Percentiles rank a stretch among this genome's conserved stretches.
Evolutionary conservation across 306 rosid genomes (phyloP).

Genomic region (Quercus dentata): DNA sequence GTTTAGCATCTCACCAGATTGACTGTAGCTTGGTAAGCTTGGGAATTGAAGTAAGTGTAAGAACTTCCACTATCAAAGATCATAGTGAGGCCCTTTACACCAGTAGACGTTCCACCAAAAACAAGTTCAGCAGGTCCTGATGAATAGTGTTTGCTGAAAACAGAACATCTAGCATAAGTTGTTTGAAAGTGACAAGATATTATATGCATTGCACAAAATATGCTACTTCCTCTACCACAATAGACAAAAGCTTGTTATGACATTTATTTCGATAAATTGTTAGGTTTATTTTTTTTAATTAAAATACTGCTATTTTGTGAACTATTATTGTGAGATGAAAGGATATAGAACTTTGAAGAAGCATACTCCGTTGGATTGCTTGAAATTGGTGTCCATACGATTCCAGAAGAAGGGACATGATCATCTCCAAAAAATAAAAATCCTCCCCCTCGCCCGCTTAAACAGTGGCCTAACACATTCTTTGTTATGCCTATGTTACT

Average conservation of each 20-base stretch:
- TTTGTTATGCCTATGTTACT: conserved; percentile 27
- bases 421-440: conserved; percentile 66
- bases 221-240: too few relatives aligned
- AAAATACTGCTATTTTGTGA: too few relatives aligned
- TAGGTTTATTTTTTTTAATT: too few relatives aligned
- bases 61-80: conserved; percentile 88
- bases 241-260: too few relatives aligned
- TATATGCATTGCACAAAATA: background rate
- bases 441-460: conserved; percentile 64
- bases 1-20: conserved; percentile 46
- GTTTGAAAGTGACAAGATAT: conserved; percentile 1
- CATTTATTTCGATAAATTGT: too few relatives aligned
- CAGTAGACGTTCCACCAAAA: conserved; percentile 50
- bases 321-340: background rate
- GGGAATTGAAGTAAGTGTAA: conserved; percentile 66
- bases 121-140: conserved; percentile 72
- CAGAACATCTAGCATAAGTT: conserved; percentile 1
- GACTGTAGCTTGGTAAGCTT: conserved; percentile 35
- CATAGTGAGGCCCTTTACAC: conserved; percentile 43
- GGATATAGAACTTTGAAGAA: background rate
- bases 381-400: conserved; percentile 55
- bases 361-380: conserved; percentile 42
- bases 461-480: conserved; percentile 70
- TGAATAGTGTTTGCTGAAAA: conserved; percentile 52
- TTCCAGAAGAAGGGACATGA: conserved; percentile 46